Evolutionary conservation across 345 rosid genomes (phyloP).

Genomic region (Camelina sativa): DNA sequence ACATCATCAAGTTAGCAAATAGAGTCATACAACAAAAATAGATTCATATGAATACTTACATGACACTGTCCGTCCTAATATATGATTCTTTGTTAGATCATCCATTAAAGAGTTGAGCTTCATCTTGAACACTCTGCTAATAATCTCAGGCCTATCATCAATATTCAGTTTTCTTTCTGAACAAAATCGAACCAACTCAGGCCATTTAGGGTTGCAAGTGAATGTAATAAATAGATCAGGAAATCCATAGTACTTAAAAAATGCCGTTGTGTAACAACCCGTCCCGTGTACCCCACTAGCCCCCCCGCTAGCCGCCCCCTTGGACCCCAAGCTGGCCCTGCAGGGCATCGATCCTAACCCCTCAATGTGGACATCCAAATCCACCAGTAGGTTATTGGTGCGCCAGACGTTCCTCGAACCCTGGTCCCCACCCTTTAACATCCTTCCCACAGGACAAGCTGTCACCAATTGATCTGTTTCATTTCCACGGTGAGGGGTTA

Average conservation of each 20-base stretch:
- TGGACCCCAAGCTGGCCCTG: too few species aligned
- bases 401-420: too few species aligned
- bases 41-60: background rate
- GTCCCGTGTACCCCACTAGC: too few species aligned
- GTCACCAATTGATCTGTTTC: too few species aligned
- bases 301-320: too few species aligned
- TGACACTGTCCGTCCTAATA: background rate
- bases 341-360: too few species aligned
- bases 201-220: background rate
- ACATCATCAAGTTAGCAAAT: too few species aligned
- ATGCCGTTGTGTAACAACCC: background rate
- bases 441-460: too few species aligned
- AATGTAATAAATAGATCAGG: background rate
- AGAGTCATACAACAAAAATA: background rate
- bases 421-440: too few species aligned
- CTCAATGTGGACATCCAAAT: too few species aligned
- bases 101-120: background rate
- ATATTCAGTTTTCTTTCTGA: background rate
- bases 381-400: too few species aligned
- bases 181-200: background rate
- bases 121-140: background rate
- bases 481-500: too few species aligned
- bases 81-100: background rate
- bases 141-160: background rate
- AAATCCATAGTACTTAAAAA: background rate